phyloP scores from a whole-genome alignment of 2,329 filamentous ascomycete species.

The Huntiella bhutanensis region DNA sequence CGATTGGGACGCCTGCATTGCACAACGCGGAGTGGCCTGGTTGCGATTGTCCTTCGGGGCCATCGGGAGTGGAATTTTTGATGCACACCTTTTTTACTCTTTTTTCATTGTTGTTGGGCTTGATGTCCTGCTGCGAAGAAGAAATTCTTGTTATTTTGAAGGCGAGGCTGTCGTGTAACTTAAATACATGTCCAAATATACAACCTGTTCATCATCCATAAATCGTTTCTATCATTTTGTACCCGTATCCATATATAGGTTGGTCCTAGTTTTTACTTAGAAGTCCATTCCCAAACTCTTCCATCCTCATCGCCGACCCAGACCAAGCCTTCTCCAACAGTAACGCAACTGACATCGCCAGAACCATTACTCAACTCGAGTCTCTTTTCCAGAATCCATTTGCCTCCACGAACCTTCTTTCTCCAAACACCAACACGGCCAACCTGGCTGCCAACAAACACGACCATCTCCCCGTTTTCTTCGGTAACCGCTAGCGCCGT shows the following conservation, averaged over 20 bases:
- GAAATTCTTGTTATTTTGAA: constrained; percentile 13
- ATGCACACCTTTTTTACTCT: constrained; percentile 15
- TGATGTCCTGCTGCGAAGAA: constrained; percentile 25
- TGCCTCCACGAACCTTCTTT: constrained; percentile 24
- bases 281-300: constrained; percentile 33
- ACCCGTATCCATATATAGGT: not conserved
- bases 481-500: constrained; percentile 68
- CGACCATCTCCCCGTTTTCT: constrained; percentile 69
- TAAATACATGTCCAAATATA: not conserved
- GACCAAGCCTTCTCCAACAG: constrained; percentile 62
- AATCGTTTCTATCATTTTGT: not conserved
- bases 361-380: constrained; percentile 51
- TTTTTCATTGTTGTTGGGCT: constrained; percentile 27
- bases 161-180: not conserved
- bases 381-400: constrained; percentile 59
- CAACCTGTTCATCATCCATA: not conserved
- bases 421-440: constrained; percentile 70
- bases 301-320: constrained; percentile 93
- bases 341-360: constrained; percentile 68
- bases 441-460: constrained; percentile 74
- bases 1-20: constrained; percentile 32
- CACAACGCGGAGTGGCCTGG: constrained; percentile 31
- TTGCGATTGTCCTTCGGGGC: constrained; percentile 33
- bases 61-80: constrained; percentile 33
- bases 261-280: constrained; percentile 23